These are phyloP conservation scores for Geotrichum fermentans DNA, from an alignment of 1,139 yeast genomes.

Conservation along the genomic window DNA sequence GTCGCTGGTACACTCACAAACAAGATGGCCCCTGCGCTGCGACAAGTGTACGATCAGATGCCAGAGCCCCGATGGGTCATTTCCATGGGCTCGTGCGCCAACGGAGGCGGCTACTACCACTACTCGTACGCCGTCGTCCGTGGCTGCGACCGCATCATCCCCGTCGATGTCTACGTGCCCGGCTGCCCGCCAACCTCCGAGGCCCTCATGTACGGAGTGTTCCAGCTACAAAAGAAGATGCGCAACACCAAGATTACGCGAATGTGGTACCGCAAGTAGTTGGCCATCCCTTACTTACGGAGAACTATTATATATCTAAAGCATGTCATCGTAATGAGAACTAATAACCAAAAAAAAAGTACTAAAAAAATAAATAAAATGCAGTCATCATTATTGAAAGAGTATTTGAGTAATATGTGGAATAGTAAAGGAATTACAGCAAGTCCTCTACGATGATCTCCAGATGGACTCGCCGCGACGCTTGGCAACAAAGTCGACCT, in stretches of 20 bases:
- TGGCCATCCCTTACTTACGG: too few species aligned
- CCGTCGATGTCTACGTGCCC: slow-evolving; percentile 87
- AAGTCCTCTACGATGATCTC: slow-evolving; percentile 20
- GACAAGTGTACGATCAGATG: slow-evolving; percentile 94
- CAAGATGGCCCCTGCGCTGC: slow-evolving; percentile 90
- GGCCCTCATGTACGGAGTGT: slow-evolving; percentile 86
- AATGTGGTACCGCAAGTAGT: slow-evolving; percentile 74
- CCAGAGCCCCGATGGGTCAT: slow-evolving; percentile 87
- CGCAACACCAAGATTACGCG: slow-evolving; percentile 74
- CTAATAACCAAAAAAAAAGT: too few species aligned
- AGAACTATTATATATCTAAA: too few species aligned
- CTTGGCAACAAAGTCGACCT: slow-evolving; percentile 31
- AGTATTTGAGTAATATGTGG: neutral
- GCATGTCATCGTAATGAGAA: too few species aligned
- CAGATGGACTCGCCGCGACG: slow-evolving; percentile 33
- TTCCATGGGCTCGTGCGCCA: slow-evolving; percentile 93
- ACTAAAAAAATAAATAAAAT: neutral
- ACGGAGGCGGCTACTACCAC: slow-evolving; percentile 92
- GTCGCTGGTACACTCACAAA: slow-evolving; percentile 90
- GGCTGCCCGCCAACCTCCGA: slow-evolving; percentile 93
- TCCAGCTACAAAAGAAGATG: slow-evolving; percentile 87
- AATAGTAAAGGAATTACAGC: neutral
- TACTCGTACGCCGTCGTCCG: slow-evolving; percentile 85
- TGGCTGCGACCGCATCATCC: slow-evolving; percentile 84
- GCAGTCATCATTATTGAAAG: neutral